A percentile compares a stretch with the other conserved stretches of the same genome.
phyloP scores from a whole-genome alignment of 108 stramenopile species.

The Pseudonitzschia delicatissima region DNA sequence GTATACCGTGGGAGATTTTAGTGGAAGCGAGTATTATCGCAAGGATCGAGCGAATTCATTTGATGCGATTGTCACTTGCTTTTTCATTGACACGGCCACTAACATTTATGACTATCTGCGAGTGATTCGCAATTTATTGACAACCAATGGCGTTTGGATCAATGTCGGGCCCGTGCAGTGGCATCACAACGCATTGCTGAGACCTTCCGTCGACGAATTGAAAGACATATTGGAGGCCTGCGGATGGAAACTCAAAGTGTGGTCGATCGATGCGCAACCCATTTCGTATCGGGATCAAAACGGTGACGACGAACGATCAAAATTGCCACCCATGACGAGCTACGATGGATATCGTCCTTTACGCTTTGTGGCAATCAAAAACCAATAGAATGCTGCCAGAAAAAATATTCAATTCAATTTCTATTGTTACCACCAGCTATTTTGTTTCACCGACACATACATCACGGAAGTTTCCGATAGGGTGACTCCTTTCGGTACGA shows the following conservation, averaged over 20 bases:
- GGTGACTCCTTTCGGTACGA: too few relatives aligned
- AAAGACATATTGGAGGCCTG: constrained; percentile 41
- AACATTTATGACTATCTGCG: constrained; percentile 75
- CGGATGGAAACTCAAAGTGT: constrained; percentile 59
- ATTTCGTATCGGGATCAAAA: constrained; percentile 55
- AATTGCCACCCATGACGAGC: constrained; percentile 46
- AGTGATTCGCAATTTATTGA: constrained; percentile 43
- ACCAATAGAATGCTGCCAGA: not conserved
- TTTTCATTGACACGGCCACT: constrained; percentile 85
- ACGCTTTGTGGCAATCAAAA: constrained; percentile 48
- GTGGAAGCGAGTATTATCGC: constrained; percentile 33
- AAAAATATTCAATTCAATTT: not conserved
- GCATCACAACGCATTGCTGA: constrained; percentile 67
- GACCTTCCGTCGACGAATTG: constrained; percentile 70
- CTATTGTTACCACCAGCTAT: too few relatives aligned
- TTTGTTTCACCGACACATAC: too few relatives aligned
- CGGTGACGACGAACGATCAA: constrained; percentile 25
- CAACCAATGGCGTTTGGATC: constrained; percentile 62
- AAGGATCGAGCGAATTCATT: constrained; percentile 20
- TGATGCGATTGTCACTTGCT: constrained; percentile 69
- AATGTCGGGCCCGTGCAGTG: constrained; percentile 87
- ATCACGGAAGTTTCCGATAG: too few relatives aligned
- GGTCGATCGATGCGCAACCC: constrained; percentile 56
- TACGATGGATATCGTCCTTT: constrained; percentile 68
- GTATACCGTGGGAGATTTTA: constrained; percentile 79